Conservation (phyloP, 2,329 filamentous ascomycete genomes). For the Aspergillus glaucus region DNA sequence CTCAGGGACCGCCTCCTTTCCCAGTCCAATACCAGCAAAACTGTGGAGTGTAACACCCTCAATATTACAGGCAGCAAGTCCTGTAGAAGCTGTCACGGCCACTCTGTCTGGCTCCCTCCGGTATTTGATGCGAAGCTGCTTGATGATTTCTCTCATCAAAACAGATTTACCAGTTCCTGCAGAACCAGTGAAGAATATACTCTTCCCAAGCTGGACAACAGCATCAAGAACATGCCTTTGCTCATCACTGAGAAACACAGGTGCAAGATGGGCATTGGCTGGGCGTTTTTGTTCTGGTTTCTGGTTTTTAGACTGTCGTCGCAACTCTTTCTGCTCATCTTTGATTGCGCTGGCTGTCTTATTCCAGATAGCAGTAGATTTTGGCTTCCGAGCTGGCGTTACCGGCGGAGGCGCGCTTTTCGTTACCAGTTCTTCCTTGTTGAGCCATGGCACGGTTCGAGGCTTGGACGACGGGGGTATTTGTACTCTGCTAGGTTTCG, state of each 20-base stretch:
- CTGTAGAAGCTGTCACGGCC: constrained; percentile 91
- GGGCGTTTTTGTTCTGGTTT: constrained; percentile 38
- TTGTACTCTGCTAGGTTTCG: not conserved
- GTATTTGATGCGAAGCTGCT: constrained; percentile 70
- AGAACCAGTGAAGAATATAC: constrained; percentile 96
- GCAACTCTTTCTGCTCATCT: constrained; percentile 66
- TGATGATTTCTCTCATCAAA: constrained; percentile 84
- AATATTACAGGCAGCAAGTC: constrained; percentile 92
- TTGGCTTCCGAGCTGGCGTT: constrained; percentile 40
- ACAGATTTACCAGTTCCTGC: constrained; percentile 97
- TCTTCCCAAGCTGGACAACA: constrained; percentile 72
- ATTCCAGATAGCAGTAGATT: constrained; percentile 57
- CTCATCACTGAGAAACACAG: constrained; percentile 74
- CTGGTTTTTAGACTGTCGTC: constrained; percentile 50
- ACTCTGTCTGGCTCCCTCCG: constrained; percentile 71
- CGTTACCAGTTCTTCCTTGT: constrained; percentile 27
- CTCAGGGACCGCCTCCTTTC: constrained; percentile 75
- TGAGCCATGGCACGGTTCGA: constrained; percentile 57
- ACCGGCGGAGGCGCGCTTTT: constrained; percentile 24
- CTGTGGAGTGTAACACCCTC: constrained; percentile 93
- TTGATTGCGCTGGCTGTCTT: constrained; percentile 68
- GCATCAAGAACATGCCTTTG: constrained; percentile 77
- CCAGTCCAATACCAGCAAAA: constrained; percentile 89
- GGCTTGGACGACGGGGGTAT: constrained; percentile 47
- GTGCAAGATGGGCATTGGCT: constrained; percentile 37